These are phyloP conservation scores for Entomophthora muscae DNA, from an alignment of 371 early-diverging fungal genomes.

Conservation along the genomic window DNA sequence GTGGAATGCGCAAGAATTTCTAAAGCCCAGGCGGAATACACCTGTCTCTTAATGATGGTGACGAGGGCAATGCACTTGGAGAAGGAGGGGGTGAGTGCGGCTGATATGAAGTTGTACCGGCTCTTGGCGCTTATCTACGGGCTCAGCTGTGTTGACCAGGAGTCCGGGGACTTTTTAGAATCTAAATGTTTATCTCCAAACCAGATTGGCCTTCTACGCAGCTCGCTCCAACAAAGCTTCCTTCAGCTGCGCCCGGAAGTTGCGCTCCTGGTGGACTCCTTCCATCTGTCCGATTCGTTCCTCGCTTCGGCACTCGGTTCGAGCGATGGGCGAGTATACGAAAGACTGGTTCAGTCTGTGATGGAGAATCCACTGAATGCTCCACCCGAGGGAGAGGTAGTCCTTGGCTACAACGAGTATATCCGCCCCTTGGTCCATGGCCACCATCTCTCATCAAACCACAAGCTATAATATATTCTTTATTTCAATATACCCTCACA, in stretches of 20 bases:
- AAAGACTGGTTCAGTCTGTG: conserved; percentile 39
- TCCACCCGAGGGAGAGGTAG: conserved; percentile 18
- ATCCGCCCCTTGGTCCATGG: conserved; percentile 27
- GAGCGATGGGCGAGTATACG: conserved; percentile 51
- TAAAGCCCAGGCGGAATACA: neutral
- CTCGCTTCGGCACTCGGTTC: conserved; percentile 54
- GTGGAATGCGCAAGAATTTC: neutral
- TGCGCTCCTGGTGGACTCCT: conserved; percentile 49
- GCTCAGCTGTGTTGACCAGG: conserved; percentile 37
- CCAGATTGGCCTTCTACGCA: conserved; percentile 26
- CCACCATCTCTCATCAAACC: too few species aligned
- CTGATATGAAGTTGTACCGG: conserved; percentile 8
- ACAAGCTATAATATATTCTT: too few species aligned
- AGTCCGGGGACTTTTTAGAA: conserved; percentile 40
- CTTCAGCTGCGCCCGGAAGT: conserved; percentile 44
- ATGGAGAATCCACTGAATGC: conserved; percentile 47
- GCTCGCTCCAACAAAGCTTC: conserved; percentile 21
- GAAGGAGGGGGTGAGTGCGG: too few species aligned
- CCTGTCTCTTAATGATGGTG: neutral
- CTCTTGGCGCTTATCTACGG: conserved; percentile 15
- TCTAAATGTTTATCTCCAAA: conserved; percentile 25
- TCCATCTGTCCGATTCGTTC: conserved; percentile 45
- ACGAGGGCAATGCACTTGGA: neutral
- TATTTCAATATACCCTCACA: too few species aligned
- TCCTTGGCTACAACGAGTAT: conserved; percentile 30